Conservation (phyloP, 179 eudicot genomes). For the Drosera spatulata region DNA sequence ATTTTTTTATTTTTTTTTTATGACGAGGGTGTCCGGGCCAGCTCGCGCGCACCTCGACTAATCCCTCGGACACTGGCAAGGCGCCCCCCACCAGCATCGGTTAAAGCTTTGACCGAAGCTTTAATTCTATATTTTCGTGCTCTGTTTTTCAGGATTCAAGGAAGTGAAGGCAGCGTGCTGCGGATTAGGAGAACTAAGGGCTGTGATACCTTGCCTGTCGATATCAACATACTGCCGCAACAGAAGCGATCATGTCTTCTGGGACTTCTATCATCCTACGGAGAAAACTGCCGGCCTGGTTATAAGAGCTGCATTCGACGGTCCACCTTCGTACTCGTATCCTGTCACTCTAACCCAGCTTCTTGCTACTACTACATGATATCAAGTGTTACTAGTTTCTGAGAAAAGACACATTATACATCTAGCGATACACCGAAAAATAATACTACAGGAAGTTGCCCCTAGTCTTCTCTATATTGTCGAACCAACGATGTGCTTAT, state of each 20-base stretch:
- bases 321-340: conserved; percentile 18
- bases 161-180: conserved; percentile 64
- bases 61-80: too few species aligned
- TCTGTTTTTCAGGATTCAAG: conserved; percentile 34
- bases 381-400: too few species aligned
- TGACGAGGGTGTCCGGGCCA: too few species aligned
- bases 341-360: conserved; percentile 54
- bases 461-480: too few species aligned
- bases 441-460: too few species aligned
- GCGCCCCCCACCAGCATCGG: too few species aligned
- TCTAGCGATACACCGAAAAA: too few species aligned
- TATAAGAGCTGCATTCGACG: conserved; percentile 24
- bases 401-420: too few species aligned
- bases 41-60: too few species aligned
- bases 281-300: conserved; percentile 38
- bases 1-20: too few species aligned
- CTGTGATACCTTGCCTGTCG: conserved; percentile 44
- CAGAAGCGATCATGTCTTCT: conserved; percentile 55
- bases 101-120: too few species aligned
- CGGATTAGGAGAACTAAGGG: conserved; percentile 55
- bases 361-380: not conserved
- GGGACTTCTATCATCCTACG: conserved; percentile 80
- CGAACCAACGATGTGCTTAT: too few species aligned
- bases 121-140: not conserved
- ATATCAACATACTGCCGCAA: conserved; percentile 41